Evolutionary conservation across 78 protist species (phyloP).

Genomic region (Pigoraptor vietnamica): DNA sequence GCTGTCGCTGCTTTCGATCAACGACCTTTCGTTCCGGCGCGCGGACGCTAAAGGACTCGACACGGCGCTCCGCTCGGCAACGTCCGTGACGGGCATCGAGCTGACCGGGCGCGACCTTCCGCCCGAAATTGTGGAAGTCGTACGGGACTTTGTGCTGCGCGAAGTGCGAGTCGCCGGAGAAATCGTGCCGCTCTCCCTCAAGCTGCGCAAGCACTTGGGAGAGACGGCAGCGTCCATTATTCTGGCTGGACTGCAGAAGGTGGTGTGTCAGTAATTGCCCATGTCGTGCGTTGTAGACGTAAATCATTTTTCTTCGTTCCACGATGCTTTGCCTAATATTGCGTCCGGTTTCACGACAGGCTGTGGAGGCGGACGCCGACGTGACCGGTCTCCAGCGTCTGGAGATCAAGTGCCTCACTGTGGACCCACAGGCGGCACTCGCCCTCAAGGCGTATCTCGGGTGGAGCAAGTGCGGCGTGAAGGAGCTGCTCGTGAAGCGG

Average conservation of each 20-base stretch:
- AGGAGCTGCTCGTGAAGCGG: background rate
- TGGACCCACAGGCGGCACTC: background rate
- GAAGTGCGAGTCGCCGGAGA: background rate
- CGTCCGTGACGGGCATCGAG: background rate
- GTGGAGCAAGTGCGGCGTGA: background rate
- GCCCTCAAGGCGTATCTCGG: background rate
- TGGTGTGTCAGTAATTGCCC: background rate
- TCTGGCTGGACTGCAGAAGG: background rate
- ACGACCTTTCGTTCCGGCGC: background rate
- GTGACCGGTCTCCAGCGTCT: background rate
- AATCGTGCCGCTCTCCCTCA: background rate
- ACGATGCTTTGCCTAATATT: no score
- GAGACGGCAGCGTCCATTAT: background rate
- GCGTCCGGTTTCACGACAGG: no score
- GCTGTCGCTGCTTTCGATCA: background rate
- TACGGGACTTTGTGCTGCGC: background rate
- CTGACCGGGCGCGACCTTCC: background rate
- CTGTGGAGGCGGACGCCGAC: background rate
- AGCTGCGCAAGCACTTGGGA: background rate
- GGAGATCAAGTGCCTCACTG: background rate
- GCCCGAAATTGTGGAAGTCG: background rate
- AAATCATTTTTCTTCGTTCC: no score
- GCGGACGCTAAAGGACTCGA: background rate
- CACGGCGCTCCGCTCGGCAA: background rate
- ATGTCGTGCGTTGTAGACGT: background rate